A percentile compares a stretch with the other conserved stretches of the same genome.
Evolutionary conservation across 768 basidiomycete genomes (phyloP).

Genomic region (Termitomyces sp.): DNA sequence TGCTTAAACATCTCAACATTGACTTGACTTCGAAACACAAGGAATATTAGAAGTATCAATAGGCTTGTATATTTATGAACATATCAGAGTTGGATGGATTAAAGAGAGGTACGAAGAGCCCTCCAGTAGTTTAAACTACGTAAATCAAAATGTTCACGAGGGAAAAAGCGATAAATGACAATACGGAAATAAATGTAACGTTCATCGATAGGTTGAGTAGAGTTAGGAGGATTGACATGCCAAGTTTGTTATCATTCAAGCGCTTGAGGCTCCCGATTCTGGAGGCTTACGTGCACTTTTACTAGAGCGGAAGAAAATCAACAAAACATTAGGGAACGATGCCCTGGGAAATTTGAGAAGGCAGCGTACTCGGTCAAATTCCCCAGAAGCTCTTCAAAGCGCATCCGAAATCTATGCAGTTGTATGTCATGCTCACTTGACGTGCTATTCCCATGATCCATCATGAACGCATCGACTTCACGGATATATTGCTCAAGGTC

Average conservation of each 20-base stretch:
- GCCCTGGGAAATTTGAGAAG: background rate
- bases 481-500: conserved; percentile 67
- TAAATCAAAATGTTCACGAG: background rate
- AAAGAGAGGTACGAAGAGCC: background rate
- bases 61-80: no score
- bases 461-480: conserved; percentile 48
- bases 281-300: background rate
- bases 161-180: background rate
- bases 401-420: conserved; percentile 29
- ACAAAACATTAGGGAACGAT: background rate
- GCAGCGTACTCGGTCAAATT: conserved; percentile 20
- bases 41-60: no score
- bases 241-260: background rate
- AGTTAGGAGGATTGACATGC: background rate
- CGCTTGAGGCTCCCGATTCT: background rate
- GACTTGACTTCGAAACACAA: no score
- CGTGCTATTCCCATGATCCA: conserved; percentile 48
- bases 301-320: background rate
- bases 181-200: background rate
- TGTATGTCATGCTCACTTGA: conserved; percentile 30
- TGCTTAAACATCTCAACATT: no score
- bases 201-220: no score
- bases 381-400: conserved; percentile 45
- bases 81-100: background rate
- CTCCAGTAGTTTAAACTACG: no score